These are phyloP conservation scores for Kitagawia praeruptora DNA, from an alignment of 129 eudicot species.

Conservation along the genomic window DNA sequence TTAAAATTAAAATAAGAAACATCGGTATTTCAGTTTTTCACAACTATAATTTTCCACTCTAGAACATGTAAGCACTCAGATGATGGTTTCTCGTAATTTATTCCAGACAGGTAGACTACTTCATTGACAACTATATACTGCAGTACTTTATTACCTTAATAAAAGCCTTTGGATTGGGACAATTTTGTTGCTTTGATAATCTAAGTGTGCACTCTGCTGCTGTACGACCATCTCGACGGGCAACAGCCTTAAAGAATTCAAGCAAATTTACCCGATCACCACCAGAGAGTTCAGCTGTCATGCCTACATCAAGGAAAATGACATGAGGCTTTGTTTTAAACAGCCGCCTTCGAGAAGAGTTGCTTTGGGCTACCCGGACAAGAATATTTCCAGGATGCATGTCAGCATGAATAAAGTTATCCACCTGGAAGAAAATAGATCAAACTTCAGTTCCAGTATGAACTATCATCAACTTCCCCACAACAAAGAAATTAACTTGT, in stretches of 20 bases:
- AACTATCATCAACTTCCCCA: neutral
- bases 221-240: slow-evolving; percentile 77
- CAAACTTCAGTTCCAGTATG: neutral
- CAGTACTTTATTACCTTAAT: slow-evolving; percentile 36
- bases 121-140: neutral
- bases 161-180: slow-evolving; percentile 81
- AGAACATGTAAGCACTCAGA: neutral
- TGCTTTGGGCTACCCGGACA: slow-evolving; percentile 47
- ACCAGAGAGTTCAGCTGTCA: slow-evolving; percentile 89
- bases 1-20: neutral
- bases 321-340: slow-evolving; percentile 88
- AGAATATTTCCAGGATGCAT: slow-evolving; percentile 99
- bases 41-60: neutral
- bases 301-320: slow-evolving; percentile 80
- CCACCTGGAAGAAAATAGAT: slow-evolving; percentile 46
- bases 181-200: slow-evolving; percentile 72
- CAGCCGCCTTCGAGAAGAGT: slow-evolving; percentile 43
- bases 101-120: neutral
- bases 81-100: neutral
- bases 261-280: slow-evolving; percentile 54
- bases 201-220: slow-evolving; percentile 65
- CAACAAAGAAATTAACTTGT: neutral
- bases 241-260: slow-evolving; percentile 87
- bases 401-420: slow-evolving; percentile 94
- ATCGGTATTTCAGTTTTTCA: neutral